Base-by-base conservation (phyloP, 495 filamentous ascomycete species). In the Wilcoxina mikolae region DNA sequence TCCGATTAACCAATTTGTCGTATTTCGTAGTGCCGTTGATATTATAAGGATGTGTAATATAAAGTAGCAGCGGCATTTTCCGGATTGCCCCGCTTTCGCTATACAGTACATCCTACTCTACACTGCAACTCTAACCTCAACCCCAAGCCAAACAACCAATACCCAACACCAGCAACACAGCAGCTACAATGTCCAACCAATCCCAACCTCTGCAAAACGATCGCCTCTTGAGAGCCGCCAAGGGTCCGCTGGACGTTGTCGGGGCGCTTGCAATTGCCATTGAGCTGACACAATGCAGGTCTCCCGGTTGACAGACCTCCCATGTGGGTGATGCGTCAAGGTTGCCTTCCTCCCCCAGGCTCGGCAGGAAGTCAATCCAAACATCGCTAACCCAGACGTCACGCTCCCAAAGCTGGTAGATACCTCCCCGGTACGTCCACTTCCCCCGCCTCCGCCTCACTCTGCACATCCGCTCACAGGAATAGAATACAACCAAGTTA, bases 281-380 rank as follows among this genome's bases (percentile, higher is more conserved):
- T 54, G 26, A 60, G 68, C 48, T 68, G 53, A 54, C 45, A 65
- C 65, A 68, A 60, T 59, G 59, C 67, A 95, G 90, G 89, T 63
- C 76, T 95, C 70, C 79, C 79, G 64, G 87, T 95, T 55, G 86
- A 94, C 65, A 80, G 90, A 51, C 80, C 93, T 52, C 91, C 91
- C 45, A 83, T 91, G 71, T 98, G 91, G 93, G 86, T 96, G 64
- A 96, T 98, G 91, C 84, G 91, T 69, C 91, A 95, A 79, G 88
- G 88, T 89, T 73, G 60, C 66, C 56, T 27, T 22, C 31, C 45
- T 15, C 11, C 25, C n/a, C 15, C 5, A 22, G 12, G 38, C 39
- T 10, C 7, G 20, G 31, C 31, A 35, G 31, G 15, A 51, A 38
- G 20, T 33, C 23, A 10, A n/a, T 11, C n/a, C 33, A 20, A 29